Percentiles rank a stretch among this genome's conserved stretches.
phyloP scores from a whole-genome alignment of 2,329 filamentous ascomycete species.

The Fusarium tjaetaba region DNA sequence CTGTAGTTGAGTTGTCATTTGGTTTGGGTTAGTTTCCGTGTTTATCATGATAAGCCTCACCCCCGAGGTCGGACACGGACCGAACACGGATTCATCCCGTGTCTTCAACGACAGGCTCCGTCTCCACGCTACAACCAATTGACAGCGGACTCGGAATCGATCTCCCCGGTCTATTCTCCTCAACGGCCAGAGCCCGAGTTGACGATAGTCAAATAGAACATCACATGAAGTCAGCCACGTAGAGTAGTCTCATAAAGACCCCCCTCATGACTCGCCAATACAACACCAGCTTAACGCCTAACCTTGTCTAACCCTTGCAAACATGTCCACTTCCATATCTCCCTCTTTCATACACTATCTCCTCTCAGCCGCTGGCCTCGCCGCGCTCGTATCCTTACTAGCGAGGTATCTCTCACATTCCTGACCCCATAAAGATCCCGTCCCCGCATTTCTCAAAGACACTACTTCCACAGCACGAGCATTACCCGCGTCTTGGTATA shows the following conservation, averaged over 20 bases:
- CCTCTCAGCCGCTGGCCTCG: constrained; percentile 37
- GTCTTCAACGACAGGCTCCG: rapidly evolving
- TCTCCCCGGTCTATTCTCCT: neutral
- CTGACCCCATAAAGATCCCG: neutral
- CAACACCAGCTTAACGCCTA: neutral
- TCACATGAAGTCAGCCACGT: neutral
- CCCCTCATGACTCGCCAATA: neutral
- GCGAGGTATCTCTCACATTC: constrained; percentile 28
- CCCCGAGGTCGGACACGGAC: neutral
- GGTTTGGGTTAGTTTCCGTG: neutral
- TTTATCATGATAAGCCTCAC: neutral
- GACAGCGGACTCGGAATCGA: neutral
- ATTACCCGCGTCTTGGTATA: constrained; percentile 62
- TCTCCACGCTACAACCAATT: rapidly evolving
- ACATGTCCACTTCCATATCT: neutral
- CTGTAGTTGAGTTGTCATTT: neutral
- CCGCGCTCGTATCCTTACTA: constrained; percentile 45
- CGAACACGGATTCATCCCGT: constrained; percentile 4
- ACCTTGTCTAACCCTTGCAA: neutral
- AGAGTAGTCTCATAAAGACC: neutral
- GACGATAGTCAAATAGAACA: neutral
- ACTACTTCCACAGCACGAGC: constrained; percentile 42
- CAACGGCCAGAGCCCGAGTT: too few relatives aligned
- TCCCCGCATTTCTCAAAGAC: neutral
- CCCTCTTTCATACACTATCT: constrained; percentile 7